Base-by-base conservation (phyloP, 495 filamentous ascomycete genomes). In the Penicillium antarcticum region DNA sequence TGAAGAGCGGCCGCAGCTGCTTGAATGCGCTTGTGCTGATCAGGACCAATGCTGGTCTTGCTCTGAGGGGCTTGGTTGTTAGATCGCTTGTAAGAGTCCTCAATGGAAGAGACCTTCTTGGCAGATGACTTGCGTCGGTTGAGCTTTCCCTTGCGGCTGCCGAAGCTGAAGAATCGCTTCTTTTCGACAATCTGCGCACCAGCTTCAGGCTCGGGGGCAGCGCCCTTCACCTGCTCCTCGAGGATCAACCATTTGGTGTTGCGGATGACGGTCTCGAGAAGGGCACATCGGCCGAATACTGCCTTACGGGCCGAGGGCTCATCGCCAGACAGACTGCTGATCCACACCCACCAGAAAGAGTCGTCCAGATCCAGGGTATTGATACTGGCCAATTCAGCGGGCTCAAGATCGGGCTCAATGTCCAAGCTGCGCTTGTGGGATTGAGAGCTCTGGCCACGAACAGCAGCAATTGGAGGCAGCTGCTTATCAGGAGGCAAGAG, bases 341-440 rank as follows among this genome's bases (percentile, higher is more conserved):
- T 97, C 94, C 94, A 98, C 19, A 97, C 94, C 94, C 94, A 98
- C 95, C 95, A 98, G 67, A 98, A 98, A 0, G 92, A 86, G 63
- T 97, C 94, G 61, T 98, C 94, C 10, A 97, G 74, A 52, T 95
- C 87, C 41, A 98, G 80, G 38, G 80, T 79, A 26, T 80, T 86
- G 56, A 97, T 95, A 58, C 89, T 96, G 19, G 92, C 92, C 38
- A 98, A 77, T 77, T 98, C 94, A 35, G 91, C 94, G 3, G 92
- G 95, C 47, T 96, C 91, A 3, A 97, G 75, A 37, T 82, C 68
- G 19, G 75, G 67, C 32, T 89, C 84, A 13, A 73, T 71, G 49
- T 88, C 82, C 31, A 86, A 62, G 38, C 80, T 78, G 10, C 86
- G 84, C 40, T 79, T 81, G 63, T 95, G 87, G n/a, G 91, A 95